These are phyloP conservation scores for Bombardia bombarda DNA, from an alignment of 495 filamentous ascomycete species.

Conservation along the genomic window DNA sequence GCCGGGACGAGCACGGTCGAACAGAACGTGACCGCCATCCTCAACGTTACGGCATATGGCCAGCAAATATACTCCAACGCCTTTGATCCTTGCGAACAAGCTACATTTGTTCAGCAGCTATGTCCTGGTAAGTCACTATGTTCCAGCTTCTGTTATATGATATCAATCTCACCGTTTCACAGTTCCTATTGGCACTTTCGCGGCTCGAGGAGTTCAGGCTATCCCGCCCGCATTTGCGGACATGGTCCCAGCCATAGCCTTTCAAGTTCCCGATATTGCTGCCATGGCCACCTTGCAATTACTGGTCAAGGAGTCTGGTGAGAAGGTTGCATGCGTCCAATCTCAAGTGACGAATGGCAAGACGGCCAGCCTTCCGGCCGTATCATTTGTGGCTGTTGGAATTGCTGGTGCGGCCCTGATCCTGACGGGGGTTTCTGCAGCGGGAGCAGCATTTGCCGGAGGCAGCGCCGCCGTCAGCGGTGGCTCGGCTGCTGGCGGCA, in stretches of 20 bases:
- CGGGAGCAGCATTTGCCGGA: slow-evolving; percentile 50
- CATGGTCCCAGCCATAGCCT: slow-evolving; percentile 83
- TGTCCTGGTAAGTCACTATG: slow-evolving; percentile 68
- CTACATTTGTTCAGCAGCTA: slow-evolving; percentile 58
- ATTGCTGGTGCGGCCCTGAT: slow-evolving; percentile 81
- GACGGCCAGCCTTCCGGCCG: slow-evolving; percentile 61
- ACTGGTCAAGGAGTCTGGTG: slow-evolving; percentile 47
- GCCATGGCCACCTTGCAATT: slow-evolving; percentile 77
- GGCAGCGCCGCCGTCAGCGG: slow-evolving; percentile 28
- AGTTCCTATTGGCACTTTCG: slow-evolving; percentile 71
- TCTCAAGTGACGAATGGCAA: slow-evolving; percentile 83
- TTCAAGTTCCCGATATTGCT: slow-evolving; percentile 83
- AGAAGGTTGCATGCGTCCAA: slow-evolving; percentile 73
- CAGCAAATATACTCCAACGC: slow-evolving; percentile 67
- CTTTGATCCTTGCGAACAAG: slow-evolving; percentile 72
- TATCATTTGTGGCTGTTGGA: slow-evolving; percentile 77
- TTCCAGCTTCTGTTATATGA: slow-evolving; percentile 1
- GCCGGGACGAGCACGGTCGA: slow-evolving; percentile 63
- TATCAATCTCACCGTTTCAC: slow-evolving; percentile 20
- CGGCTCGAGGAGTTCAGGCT: slow-evolving; percentile 56
- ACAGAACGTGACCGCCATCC: slow-evolving; percentile 73
- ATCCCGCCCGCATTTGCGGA: slow-evolving; percentile 64
- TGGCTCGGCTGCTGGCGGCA: slow-evolving; percentile 49
- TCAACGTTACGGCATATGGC: slow-evolving; percentile 83
- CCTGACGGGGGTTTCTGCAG: slow-evolving; percentile 63